phyloP scores from a whole-genome alignment of 495 filamentous ascomycete species.

The Podospora anserina region DNA sequence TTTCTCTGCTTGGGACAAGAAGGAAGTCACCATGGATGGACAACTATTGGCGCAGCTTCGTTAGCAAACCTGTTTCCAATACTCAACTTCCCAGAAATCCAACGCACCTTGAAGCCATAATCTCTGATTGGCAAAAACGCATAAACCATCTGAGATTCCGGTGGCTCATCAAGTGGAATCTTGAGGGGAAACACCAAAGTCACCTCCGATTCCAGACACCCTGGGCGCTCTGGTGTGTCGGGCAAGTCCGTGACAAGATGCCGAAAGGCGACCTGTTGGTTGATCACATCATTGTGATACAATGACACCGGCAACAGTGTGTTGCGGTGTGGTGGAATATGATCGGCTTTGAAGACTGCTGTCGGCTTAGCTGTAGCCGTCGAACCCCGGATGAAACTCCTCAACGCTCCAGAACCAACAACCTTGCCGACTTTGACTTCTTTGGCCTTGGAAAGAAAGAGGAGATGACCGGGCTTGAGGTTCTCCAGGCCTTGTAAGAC shows the following conservation, averaged over 20 bases:
- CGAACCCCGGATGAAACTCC: not conserved
- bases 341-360: not conserved
- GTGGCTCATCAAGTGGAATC: not conserved
- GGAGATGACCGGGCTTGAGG: not conserved
- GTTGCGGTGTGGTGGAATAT: not conserved
- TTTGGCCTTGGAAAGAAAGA: not conserved
- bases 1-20: not conserved
- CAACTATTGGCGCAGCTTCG: not conserved
- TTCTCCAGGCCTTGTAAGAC: not conserved
- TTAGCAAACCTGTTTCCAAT: not conserved
- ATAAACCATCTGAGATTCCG: not conserved
- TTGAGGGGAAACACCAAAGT: not conserved
- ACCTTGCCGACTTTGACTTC: not conserved
- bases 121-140: not conserved
- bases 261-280: not conserved
- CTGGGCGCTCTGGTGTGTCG: not conserved
- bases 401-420: not conserved
- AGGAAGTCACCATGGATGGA: not conserved
- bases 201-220: not conserved
- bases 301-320: not conserved
- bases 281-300: not conserved
- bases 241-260: not conserved
- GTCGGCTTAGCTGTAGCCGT: not conserved
- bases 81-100: not conserved
- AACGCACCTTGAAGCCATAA: conserved; percentile 4